Base-by-base conservation (phyloP, 2,329 filamentous ascomycete genomes). In the Fusarium sp. region DNA sequence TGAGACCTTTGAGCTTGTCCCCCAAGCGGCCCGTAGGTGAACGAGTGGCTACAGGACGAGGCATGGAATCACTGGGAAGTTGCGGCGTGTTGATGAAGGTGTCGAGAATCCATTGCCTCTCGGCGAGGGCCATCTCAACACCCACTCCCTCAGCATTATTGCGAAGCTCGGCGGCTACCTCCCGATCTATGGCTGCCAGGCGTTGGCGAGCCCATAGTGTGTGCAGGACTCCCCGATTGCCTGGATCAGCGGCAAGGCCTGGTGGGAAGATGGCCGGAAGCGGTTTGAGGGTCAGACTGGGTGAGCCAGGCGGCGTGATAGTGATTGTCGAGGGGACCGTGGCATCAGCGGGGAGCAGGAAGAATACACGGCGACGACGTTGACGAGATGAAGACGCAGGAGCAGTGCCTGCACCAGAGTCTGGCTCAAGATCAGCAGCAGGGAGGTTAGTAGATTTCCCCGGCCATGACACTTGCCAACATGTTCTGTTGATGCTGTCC, bases 151-250 rank as follows among this genome's bases (percentile, higher is more conserved):
- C 95, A 18, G 88, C 88, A 79, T 97, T 97, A 71, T 87, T 85
- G 75, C 88, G 88, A 79, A 92, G 88, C 84, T 97, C 95, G 12
- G 85, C 85, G 15, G 88, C 89, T 75, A 97, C 96, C 84, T 97
- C 95, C 65, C 87, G 87, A 58, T 94, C 90, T 53, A 97, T 85
- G 71, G 93, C 91, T 37, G 90, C 89, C 28, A 97, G 84, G 46
- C 95, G 87, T 81, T 93, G 92, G 85, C 95, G 95, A 23, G 94
- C 95, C 94, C 95, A 98, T 65, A 96, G 90, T 4, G 94, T 97
- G 80, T 97, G 95, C 67, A 97, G 83, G 4, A 97, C 94, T 4
- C 95, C 95, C 71, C 94, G 93, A 77, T 91, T 91, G 11, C 94
- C 93, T 1, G 91, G 89, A 28, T 89, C 92, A 7, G 88, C 88